A percentile compares a stretch with the other conserved stretches of the same genome.
Evolutionary conservation across 2,329 filamentous ascomycete genomes (phyloP).

Genomic region (Arthrobotrys conoides): DNA sequence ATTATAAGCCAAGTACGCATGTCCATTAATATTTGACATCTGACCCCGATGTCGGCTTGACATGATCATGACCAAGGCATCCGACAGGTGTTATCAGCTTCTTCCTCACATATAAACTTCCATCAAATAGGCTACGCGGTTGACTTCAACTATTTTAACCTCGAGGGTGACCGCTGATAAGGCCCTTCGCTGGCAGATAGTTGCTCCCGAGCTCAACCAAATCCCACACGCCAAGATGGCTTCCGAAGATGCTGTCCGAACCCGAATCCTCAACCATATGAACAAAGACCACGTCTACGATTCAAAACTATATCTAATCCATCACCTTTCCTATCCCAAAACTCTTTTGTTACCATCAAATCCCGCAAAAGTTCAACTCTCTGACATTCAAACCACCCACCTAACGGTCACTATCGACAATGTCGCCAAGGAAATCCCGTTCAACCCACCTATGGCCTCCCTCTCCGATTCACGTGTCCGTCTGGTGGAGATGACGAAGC

Average conservation of each 20-base stretch:
- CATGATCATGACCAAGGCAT: background rate
- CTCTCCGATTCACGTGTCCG: conserved; percentile 54
- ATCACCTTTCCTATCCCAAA: conserved; percentile 48
- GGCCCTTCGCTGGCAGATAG: too few species aligned
- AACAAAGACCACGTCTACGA: conserved; percentile 60
- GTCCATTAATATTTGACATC: background rate
- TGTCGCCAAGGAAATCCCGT: conserved; percentile 41
- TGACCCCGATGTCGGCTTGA: conserved; percentile 13
- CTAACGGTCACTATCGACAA: conserved; percentile 43
- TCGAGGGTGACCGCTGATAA: too few species aligned
- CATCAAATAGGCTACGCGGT: background rate
- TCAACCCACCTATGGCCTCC: conserved; percentile 45
- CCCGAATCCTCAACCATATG: conserved; percentile 57
- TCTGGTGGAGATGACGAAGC: conserved; percentile 48
- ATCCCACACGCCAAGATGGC: conserved; percentile 33
- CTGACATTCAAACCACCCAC: conserved; percentile 55
- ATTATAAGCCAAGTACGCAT: background rate
- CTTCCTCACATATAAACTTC: background rate
- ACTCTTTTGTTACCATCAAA: conserved; percentile 41
- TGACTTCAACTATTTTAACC: background rate
- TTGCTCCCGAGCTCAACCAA: background rate
- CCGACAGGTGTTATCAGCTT: background rate
- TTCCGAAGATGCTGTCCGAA: conserved; percentile 51
- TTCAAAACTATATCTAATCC: conserved; percentile 56
- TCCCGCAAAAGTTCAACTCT: conserved; percentile 29